Percentiles rank a stretch among this genome's conserved stretches.
These are phyloP conservation scores for Sarocladium oryzae DNA, from an alignment of 2,329 filamentous ascomycete genomes.

Conservation along the genomic window DNA sequence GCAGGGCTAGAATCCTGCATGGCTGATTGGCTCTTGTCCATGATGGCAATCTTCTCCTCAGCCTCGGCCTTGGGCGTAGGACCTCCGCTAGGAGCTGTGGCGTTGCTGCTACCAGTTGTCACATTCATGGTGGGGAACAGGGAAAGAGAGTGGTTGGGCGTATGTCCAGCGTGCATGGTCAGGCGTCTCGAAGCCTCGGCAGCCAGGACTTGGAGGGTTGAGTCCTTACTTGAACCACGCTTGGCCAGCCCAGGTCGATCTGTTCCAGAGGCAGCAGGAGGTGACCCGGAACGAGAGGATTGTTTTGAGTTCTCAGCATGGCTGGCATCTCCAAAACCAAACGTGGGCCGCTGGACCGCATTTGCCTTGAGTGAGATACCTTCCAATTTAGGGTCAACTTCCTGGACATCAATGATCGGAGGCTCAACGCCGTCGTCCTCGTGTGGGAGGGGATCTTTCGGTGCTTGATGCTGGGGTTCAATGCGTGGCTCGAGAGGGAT, in stretches of 20 bases:
- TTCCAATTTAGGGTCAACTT: conserved; percentile 53
- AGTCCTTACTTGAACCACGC: conserved; percentile 29
- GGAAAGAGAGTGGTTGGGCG: conserved; percentile 54
- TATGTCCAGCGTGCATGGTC: conserved; percentile 58
- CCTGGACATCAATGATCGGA: conserved; percentile 49
- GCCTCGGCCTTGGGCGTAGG: conserved; percentile 22
- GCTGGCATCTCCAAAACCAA: conserved; percentile 23
- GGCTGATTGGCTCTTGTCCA: too few species aligned
- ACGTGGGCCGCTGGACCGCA: conserved; percentile 46
- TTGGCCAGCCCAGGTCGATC: conserved; percentile 15
- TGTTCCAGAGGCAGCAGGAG: conserved; percentile 15
- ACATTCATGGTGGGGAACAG: conserved; percentile 38
- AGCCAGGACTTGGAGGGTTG: conserved; percentile 39
- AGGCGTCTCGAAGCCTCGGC: conserved; percentile 45
- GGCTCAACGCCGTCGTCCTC: conserved; percentile 25
- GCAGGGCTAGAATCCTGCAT: too few species aligned
- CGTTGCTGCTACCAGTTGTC: conserved; percentile 25
- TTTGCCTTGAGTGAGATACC: conserved; percentile 50
- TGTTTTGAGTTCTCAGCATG: conserved; percentile 19
- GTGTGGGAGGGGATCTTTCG: conserved; percentile 29
- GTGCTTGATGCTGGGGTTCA: conserved; percentile 29
- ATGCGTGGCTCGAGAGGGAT: conserved; percentile 38
- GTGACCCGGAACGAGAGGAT: conserved; percentile 22
- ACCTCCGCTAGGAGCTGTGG: conserved; percentile 21
- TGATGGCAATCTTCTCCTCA: conserved; percentile 10